phyloP scores from a whole-genome alignment of 2,329 filamentous ascomycete genomes.

The Fusarium musae region DNA sequence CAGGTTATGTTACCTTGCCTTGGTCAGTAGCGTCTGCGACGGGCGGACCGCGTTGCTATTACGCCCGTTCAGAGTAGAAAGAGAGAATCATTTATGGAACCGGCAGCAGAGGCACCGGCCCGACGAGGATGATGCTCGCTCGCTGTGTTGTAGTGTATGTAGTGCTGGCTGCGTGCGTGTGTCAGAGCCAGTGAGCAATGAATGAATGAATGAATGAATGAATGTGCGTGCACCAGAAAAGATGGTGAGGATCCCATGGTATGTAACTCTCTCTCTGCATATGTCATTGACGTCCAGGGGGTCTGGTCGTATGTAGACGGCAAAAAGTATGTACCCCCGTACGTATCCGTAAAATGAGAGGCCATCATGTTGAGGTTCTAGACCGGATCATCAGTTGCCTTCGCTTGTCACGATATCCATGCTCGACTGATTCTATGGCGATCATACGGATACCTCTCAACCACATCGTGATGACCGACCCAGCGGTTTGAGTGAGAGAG shows the following conservation, averaged over 20 bases:
- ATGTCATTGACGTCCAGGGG: conserved; percentile 1
- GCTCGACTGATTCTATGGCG: conserved; percentile 8
- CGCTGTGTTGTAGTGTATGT: background rate
- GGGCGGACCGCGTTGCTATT: conserved; percentile 27
- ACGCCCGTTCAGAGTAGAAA: conserved; percentile 22
- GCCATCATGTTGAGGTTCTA: conserved; percentile 19
- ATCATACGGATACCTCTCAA: conserved; percentile 6
- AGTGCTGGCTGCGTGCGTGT: background rate
- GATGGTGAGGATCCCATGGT: conserved; percentile 9
- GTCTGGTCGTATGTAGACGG: background rate
- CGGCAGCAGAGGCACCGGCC: background rate
- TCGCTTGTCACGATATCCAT: conserved; percentile 18
- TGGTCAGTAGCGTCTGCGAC: conserved; percentile 24
- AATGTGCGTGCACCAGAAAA: background rate
- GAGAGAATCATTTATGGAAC: conserved; percentile 2
- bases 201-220: background rate
- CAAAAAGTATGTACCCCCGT: background rate
- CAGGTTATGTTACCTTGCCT: conserved; percentile 9
- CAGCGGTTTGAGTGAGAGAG: background rate
- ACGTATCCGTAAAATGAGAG: conserved; percentile 19
- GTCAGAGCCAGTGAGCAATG: background rate
- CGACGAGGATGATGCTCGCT: conserved; percentile 5
- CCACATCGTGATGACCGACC: conserved; percentile 14
- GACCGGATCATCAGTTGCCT: conserved; percentile 26
- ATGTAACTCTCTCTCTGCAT: conserved; percentile 2